Conservation (phyloP, 495 filamentous ascomycete species). For the Penicillium samsonianum region DNA sequence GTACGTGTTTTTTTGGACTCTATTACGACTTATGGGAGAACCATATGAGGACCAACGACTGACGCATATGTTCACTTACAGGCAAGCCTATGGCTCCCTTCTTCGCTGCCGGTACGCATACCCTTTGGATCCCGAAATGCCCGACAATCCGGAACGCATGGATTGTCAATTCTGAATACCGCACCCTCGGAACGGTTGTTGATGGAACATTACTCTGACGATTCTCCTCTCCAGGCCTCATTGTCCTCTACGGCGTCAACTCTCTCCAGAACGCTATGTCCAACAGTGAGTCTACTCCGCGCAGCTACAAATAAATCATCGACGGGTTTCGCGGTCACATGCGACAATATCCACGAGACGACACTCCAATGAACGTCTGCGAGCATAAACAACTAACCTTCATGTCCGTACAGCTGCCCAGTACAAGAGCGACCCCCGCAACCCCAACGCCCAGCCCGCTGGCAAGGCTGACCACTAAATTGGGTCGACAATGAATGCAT, state of each 20-base stretch:
- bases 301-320: neutral
- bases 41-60: constrained; percentile 22
- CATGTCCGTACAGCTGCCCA: constrained; percentile 65
- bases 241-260: constrained; percentile 89
- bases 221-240: constrained; percentile 56
- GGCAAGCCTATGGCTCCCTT: constrained; percentile 88
- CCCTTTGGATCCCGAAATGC: constrained; percentile 1
- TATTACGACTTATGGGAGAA: neutral
- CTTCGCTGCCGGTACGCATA: constrained; percentile 83
- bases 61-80: constrained; percentile 47
- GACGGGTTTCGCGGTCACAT: neutral
- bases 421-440: constrained; percentile 94
- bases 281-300: constrained; percentile 61
- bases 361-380: constrained; percentile 11
- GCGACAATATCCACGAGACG: neutral
- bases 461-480: constrained; percentile 48
- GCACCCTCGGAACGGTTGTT: constrained; percentile 1
- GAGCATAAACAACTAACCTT: constrained; percentile 24
- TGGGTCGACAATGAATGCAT: constrained; percentile 18
- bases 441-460: constrained; percentile 64
- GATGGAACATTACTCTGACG: constrained; percentile 34
- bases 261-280: constrained; percentile 67
- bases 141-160: neutral
- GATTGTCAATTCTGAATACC: neutral
- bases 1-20: constrained; percentile 58